phyloP scores from a whole-genome alignment of 371 early-diverging fungal species.

The Mortierella sp. region DNA sequence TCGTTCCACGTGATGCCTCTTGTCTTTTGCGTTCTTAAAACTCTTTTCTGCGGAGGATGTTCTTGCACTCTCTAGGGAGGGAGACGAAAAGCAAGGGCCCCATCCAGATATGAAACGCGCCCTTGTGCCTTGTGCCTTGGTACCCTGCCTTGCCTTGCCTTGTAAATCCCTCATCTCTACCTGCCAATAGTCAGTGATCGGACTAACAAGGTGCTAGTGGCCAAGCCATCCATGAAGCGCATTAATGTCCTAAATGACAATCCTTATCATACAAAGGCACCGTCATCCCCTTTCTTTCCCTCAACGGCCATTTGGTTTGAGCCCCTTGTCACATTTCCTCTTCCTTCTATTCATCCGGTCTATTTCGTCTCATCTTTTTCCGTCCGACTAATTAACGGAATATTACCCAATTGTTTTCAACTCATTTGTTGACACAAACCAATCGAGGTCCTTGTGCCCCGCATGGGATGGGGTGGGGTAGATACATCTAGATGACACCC shows the following conservation, averaged over 20 bases:
- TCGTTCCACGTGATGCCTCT: neutral
- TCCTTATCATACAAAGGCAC: neutral
- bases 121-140: neutral
- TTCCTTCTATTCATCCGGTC: neutral
- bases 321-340: neutral
- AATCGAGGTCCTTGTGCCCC: neutral
- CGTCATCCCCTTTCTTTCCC: neutral
- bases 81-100: too few relatives aligned
- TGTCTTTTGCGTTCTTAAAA: too few relatives aligned
- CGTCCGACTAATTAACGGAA: neutral
- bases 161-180: too few relatives aligned
- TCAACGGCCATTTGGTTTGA: conserved; percentile 1
- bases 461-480: neutral
- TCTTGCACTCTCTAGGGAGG: too few relatives aligned
- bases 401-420: neutral
- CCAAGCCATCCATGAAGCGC: too few relatives aligned
- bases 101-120: neutral
- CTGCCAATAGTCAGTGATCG: neutral
- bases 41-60: too few relatives aligned
- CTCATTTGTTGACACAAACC: neutral
- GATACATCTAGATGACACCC: neutral
- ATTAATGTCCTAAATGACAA: too few relatives aligned
- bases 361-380: neutral
- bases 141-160: too few relatives aligned
- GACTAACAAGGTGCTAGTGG: neutral